Conservation (phyloP, 208 protist species). For the Tetramitus jugosus region DNA sequence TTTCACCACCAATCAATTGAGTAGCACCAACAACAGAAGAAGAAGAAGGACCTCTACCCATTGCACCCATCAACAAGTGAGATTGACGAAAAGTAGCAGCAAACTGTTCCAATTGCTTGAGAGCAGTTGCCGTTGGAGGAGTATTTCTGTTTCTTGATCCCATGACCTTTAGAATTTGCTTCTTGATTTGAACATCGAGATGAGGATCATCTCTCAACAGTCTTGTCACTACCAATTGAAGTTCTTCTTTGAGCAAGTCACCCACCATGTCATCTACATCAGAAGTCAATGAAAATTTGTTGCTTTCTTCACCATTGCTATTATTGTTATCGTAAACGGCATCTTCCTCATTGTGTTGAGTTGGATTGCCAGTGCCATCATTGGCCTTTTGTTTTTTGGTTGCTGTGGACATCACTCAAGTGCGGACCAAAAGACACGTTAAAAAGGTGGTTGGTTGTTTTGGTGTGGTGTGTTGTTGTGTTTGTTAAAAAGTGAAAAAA, state of each 20-base stretch:
- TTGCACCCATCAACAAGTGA: no score
- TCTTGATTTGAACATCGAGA: background rate
- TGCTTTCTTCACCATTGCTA: no score
- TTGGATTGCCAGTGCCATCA: no score
- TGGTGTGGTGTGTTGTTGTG: no score
- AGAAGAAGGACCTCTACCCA: background rate
- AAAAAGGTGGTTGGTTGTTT: no score
- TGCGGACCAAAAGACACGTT: no score
- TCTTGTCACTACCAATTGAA: background rate
- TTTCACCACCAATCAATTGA: background rate
- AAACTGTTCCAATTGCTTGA: background rate
- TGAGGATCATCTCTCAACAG: background rate
- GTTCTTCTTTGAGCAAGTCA: constrained; percentile 13
- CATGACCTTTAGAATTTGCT: background rate
- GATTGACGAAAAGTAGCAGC: background rate
- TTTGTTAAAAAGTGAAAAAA: no score
- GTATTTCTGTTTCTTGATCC: background rate
- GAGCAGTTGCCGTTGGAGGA: background rate
- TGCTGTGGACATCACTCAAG: no score
- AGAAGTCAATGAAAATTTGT: no score
- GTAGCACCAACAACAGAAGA: background rate
- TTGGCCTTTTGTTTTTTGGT: no score
- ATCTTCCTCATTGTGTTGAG: no score
- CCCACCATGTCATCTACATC: background rate
- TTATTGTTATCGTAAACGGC: no score